Percentiles rank a stretch among this genome's conserved stretches.
phyloP scores from a whole-genome alignment of 139 green algal genomes.

The Coelastrella sp. region DNA sequence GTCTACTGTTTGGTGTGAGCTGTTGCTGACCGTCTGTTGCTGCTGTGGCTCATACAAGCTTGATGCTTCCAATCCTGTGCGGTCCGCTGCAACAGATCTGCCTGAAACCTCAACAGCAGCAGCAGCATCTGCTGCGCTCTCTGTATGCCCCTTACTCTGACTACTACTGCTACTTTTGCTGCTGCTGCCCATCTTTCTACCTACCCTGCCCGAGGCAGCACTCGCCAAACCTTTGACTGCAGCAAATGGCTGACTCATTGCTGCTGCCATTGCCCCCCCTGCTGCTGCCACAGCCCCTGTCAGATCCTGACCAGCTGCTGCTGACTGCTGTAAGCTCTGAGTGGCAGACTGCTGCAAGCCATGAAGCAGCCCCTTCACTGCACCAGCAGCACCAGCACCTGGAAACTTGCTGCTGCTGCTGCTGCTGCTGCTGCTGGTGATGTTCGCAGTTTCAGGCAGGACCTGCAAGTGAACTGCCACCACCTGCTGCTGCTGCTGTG shows the following conservation, averaged over 20 bases:
- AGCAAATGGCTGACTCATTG: not conserved
- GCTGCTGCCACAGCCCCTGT: constrained; percentile 39
- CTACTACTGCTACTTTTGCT: constrained; percentile 1
- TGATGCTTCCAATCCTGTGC: constrained; percentile 10
- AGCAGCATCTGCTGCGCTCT: not conserved
- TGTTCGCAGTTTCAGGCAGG: not conserved
- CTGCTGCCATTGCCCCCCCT: not conserved
- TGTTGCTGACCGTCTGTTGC: constrained; percentile 7
- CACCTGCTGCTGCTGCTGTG: constrained; percentile 26
- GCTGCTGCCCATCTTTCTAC: not conserved
- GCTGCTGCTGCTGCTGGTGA: not conserved
- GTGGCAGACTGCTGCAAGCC: constrained; percentile 17
- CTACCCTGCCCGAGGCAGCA: not conserved
- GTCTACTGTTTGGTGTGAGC: not conserved
- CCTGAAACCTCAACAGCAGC: too few species aligned
- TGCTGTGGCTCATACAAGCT: not conserved
- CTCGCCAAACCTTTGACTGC: constrained; percentile 7
- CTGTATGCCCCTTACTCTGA: not conserved
- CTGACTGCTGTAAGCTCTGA: constrained; percentile 4
- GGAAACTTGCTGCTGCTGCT: constrained; percentile 28
- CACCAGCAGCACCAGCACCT: constrained; percentile 3
- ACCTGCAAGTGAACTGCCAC: not conserved
- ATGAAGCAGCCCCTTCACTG: constrained; percentile 21
- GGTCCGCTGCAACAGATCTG: too few species aligned
- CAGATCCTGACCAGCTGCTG: constrained; percentile 4